Conservation (phyloP, 108 stramenopile species). For the Phaeodactylum tricornutum region DNA sequence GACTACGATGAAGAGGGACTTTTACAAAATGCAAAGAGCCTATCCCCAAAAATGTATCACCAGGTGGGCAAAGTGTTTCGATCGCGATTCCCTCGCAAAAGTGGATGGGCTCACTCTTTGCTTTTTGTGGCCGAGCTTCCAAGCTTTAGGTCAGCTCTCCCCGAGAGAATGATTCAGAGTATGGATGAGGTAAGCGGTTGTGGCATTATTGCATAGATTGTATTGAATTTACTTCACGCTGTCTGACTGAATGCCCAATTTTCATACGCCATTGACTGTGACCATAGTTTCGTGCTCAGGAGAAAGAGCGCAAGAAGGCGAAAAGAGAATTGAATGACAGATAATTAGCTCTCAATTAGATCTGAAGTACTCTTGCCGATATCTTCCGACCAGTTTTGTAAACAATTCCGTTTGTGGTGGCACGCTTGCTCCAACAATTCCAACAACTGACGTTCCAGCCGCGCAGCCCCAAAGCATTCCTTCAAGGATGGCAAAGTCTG, state of each 20-base stretch:
- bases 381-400: too few relatives aligned
- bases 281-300: too few relatives aligned
- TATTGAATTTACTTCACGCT: too few relatives aligned
- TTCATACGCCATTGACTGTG: too few relatives aligned
- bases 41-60: slow-evolving; percentile 90
- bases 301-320: too few relatives aligned
- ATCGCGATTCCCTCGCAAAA: slow-evolving; percentile 58
- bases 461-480: slow-evolving; percentile 55
- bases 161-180: slow-evolving; percentile 40
- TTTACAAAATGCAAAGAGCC: slow-evolving; percentile 54
- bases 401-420: slow-evolving; percentile 30
- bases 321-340: too few relatives aligned
- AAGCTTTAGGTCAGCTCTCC: slow-evolving; percentile 63
- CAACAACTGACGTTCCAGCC: slow-evolving; percentile 42
- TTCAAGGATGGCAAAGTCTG: slow-evolving; percentile 18
- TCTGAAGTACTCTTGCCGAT: too few relatives aligned
- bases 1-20: slow-evolving; percentile 59
- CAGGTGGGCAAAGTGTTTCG: slow-evolving; percentile 91
- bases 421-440: slow-evolving; percentile 52
- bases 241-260: too few relatives aligned
- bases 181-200: slow-evolving; percentile 73
- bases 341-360: too few relatives aligned
- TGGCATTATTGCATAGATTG: too few relatives aligned
- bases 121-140: slow-evolving; percentile 96
- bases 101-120: slow-evolving; percentile 98